A percentile compares a stretch with the other conserved stretches of the same genome.
Conservation (phyloP, 495 filamentous ascomycete species). For the Lasiosphaeria ovina region DNA sequence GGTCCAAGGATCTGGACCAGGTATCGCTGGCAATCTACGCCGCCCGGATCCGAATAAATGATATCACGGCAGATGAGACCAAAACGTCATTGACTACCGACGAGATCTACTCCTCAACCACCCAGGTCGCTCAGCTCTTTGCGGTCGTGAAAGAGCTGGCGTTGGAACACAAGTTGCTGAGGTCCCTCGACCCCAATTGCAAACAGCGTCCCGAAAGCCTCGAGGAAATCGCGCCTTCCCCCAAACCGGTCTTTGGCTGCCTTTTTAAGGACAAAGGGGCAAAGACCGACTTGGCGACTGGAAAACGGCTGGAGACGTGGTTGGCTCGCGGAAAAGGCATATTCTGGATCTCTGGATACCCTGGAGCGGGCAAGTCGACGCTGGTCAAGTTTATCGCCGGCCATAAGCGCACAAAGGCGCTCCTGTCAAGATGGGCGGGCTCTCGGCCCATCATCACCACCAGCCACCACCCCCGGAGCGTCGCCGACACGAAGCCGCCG, state of each 20-base stretch:
- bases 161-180: neutral
- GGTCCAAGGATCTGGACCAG: neutral
- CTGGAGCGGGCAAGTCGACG: neutral
- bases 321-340: neutral
- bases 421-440: neutral
- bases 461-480: neutral
- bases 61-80: neutral
- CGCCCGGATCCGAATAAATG: neutral
- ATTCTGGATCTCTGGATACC: neutral
- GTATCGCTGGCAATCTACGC: neutral
- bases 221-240: neutral
- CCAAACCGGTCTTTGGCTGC: neutral
- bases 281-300: neutral
- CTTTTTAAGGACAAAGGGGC: neutral
- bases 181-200: neutral
- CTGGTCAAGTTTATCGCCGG: neutral
- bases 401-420: neutral
- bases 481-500: neutral
- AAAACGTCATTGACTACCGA: neutral
- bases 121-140: neutral
- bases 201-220: neutral
- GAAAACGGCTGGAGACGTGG: neutral
- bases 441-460: neutral
- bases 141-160: neutral
- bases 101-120: neutral